Evolutionary conservation across 2,329 filamentous ascomycete genomes (phyloP), one percentile per base, ranked within the genome.

Genomic region (Colletotrichum gigasporum): DNA sequence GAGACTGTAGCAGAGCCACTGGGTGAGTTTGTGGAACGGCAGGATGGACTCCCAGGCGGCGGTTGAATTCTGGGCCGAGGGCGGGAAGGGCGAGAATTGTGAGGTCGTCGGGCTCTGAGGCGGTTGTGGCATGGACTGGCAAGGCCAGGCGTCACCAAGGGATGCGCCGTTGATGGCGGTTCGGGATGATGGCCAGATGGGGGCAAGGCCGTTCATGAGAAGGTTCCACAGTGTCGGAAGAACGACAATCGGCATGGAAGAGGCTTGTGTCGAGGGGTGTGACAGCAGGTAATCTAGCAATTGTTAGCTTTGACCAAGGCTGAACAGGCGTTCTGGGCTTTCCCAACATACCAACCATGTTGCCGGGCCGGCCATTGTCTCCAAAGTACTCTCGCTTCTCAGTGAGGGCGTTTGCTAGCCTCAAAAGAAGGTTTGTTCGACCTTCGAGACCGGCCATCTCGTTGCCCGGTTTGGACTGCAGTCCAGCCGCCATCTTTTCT

Each of bases 81-180:
- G 75, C 32, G 69, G 90, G 83, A 76, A 83, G 3, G 80, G 79
- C 6, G 80, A 82, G 65, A 83, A 79, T 4, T 76, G 78, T 9
- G 91, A 88, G 18, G 83, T 86, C n/a, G 71, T 68, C 1, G 81
- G 80, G 34, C 67, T 67, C 8, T 74, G 69, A 0, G 71, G 55
- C 4, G 76, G 75, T 45, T 84, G 82, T 1, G 94, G 93, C 87
- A 98, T 93, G 30, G 90, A 87, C 10, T 87, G 89, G 78, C 94
- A 97, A 0, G 91, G 92, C 96, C 96, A 99, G 22, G 96, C 95
- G 74, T 99, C 96, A 58, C 96, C 96, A 14, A 99, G 87, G 0
- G 94, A 89, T 26, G 92, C 85, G 2, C 94, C 94, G 73, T 97
- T 93, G 70, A 99, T 91, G 67, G 91, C 88, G 0, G 95, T 97